Evolutionary conservation across 192 early-diverging fungal genomes (phyloP).

Genomic region (Rhizoclosmatium globosum): DNA sequence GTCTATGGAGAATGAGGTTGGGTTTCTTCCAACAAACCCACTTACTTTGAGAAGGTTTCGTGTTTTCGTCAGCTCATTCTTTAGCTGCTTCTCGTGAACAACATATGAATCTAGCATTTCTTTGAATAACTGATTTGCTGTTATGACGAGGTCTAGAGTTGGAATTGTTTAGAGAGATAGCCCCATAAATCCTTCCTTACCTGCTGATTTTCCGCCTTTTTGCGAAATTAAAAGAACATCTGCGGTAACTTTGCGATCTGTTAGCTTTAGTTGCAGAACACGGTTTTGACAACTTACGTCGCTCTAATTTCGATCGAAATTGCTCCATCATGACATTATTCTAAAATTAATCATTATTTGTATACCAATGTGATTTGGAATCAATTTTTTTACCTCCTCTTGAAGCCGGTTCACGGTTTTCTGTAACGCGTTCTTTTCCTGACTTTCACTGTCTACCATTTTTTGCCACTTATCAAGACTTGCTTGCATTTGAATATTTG

Average conservation of each 20-base stretch:
- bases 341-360: not conserved
- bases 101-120: conserved; percentile 23
- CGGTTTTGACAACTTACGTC: not conserved
- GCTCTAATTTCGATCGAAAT: conserved; percentile 12
- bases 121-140: conserved; percentile 25
- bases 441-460: not conserved
- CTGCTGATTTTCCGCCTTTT: not conserved
- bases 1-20: too few relatives aligned
- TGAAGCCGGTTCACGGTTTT: not conserved
- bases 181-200: not conserved
- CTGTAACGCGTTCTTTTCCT: not conserved
- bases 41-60: conserved; percentile 1
- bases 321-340: conserved; percentile 3
- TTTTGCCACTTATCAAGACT: not conserved
- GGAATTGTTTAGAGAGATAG: not conserved
- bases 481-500: not conserved
- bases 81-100: conserved; percentile 23
- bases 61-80: conserved; percentile 1
- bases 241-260: not conserved
- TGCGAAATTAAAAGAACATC: conserved; percentile 3
- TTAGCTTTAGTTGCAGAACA: too few relatives aligned
- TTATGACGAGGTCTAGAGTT: not conserved
- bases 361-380: not conserved
- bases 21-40: not conserved
- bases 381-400: not conserved